Evolutionary conservation across 331 rosid genomes (phyloP), one percentile per base, ranked within the genome.

Genomic region (Rosa hybrid): DNA sequence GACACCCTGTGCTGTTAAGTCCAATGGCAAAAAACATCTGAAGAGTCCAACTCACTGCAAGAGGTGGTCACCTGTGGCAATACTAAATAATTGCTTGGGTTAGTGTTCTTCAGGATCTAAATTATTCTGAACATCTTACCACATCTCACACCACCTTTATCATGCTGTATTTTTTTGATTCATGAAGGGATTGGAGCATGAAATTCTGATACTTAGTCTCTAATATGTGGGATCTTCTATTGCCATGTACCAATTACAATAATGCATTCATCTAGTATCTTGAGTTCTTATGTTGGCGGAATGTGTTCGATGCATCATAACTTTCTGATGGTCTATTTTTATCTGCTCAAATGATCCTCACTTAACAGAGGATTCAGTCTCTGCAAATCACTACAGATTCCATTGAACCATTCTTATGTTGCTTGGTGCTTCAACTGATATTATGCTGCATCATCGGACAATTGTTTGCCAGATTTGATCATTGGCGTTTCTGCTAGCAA

Each of bases 341-440:
- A 39, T 69, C 54, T 69, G 25, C 74, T 41, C 50, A 69, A 68
- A 41, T 10, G 53, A 69, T 69, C 72, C 72, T 68, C 49, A 8
- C 45, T n/a, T 39, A 16, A 68, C 25, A 41, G 72, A 42, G 18
- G 48, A 20, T 42, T 68, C 14, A 20, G 30, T 44, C 18, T 18
- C 27, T 20, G 38, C 48, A 67, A 67, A 3, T 39, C 3, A 8
- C 53, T 42, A 18, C 13, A 21, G 27, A 11, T 69, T 42, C 30
- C 34, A 44, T 44, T 70, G 25, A 11, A 10, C 45, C 34, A 20
- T 70, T 42, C 20, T 20, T 38, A 20, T 18, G 49, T 54, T 34
- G 54, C 25, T 67, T 39, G 44, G 13, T 18, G 14, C 11, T 39
- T 17, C 23, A 64, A 27, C 69, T 16, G 8, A 65, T 65, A 34